phyloP scores from a whole-genome alignment of 495 filamentous ascomycete species.

The Lentithecium fluviatile region DNA sequence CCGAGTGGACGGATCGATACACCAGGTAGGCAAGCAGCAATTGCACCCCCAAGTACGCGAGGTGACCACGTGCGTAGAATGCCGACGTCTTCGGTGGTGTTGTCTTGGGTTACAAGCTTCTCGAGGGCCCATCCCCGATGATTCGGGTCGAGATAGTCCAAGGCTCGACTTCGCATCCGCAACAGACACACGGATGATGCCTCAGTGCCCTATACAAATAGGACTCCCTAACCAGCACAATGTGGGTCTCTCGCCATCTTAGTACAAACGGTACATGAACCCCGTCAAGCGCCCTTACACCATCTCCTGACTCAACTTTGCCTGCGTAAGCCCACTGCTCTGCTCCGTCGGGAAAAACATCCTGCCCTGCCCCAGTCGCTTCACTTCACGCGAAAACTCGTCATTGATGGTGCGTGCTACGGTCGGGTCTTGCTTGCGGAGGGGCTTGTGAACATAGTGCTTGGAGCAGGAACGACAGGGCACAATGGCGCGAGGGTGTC shows the following conservation, averaged over 20 bases:
- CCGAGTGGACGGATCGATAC: too few relatives aligned
- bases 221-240: background rate
- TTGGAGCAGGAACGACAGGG: background rate
- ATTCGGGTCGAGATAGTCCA: background rate
- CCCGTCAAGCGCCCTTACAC: background rate
- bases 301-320: background rate
- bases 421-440: background rate
- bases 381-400: background rate
- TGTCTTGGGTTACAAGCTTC: too few relatives aligned
- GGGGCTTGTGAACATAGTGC: background rate
- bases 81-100: too few relatives aligned
- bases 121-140: too few relatives aligned
- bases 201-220: background rate
- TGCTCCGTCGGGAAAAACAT: background rate
- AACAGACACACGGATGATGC: background rate
- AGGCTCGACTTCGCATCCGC: background rate
- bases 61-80: too few relatives aligned
- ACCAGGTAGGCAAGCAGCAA: too few relatives aligned
- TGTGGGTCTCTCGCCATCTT: background rate
- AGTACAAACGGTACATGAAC: background rate
- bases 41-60: too few relatives aligned
- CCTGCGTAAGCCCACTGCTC: background rate
- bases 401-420: background rate
- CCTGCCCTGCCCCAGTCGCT: background rate
- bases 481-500: background rate